Base-by-base conservation (phyloP, 208 protist genomes). In the Leishmania braziliensis region DNA sequence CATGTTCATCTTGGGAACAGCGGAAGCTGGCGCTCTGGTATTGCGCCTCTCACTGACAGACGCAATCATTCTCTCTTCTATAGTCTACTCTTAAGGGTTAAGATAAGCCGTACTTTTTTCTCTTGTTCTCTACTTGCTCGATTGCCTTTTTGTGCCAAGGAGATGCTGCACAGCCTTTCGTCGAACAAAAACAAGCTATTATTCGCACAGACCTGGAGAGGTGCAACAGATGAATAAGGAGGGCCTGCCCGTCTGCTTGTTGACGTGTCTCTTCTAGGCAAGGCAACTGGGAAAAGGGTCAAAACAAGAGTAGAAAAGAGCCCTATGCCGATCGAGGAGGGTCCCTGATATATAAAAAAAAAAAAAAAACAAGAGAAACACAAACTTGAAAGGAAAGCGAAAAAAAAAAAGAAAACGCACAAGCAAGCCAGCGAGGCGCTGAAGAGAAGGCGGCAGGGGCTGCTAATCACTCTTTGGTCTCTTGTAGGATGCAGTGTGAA, bases 51-150 rank as follows among this genome's bases (percentile, higher is more conserved):
- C 82, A 5, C 62, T 78, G 16, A 53, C 36, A 58, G 53, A 63
- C n/a, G 48, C 51, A 43, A 39, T 81, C 81, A 85, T 85, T 20
- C 12, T 36, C 16, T 29, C 39, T 36, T 53, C 39, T 78, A 66
- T 62, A 50, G 36, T 36, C 75, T 76, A 76, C 9, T 76, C 29
- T 62, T 43, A 10, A 76, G 4, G 43, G 0, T 48, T 26, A 46
- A 76, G 51, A 60, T 16, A 76, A 18, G 9, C 54, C 0, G 5
- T 20, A 33, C n/a, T 70, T 48, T 33, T 68, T 14, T 66, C 65
- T 70, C 70, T 51, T 14, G 48, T 29, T 70, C 70, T 51, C 14
- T 76, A 68, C 23, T 39, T 76, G 72, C 14, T 23, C 33, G 23
- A 43, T 51, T 76, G 16, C 16, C 16, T 73, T 48, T 54, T 53